A percentile compares a stretch with the other conserved stretches of the same genome.
phyloP scores from a whole-genome alignment of 257 asterid genomes.

The Fraxinus americana region DNA sequence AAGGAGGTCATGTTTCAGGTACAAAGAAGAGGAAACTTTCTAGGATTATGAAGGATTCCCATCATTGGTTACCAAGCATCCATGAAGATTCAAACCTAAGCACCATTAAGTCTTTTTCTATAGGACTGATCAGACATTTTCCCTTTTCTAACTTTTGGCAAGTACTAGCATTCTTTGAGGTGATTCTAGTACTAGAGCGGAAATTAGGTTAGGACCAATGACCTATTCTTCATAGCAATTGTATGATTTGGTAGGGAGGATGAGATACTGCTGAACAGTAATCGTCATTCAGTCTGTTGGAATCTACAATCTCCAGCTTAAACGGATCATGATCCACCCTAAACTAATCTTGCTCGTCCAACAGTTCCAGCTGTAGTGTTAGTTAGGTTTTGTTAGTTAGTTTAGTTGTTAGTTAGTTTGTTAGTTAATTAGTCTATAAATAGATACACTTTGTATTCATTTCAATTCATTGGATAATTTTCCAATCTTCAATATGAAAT shows the following conservation, averaged over 20 bases:
- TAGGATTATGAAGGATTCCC: constrained; percentile 48
- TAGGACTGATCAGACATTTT: neutral
- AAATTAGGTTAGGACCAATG: neutral
- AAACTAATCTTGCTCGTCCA: too few species aligned
- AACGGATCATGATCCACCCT: too few species aligned
- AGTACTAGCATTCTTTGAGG: constrained; percentile 3
- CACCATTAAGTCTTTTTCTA: constrained; percentile 44
- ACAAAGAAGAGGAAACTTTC: constrained; percentile 49
- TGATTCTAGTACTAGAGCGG: neutral
- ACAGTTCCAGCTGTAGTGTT: too few species aligned
- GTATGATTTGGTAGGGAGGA: neutral
- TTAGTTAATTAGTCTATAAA: too few species aligned
- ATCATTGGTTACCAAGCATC: constrained; percentile 74
- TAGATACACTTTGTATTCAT: too few species aligned
- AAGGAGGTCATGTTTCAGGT: constrained; percentile 49
- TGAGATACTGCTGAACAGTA: neutral
- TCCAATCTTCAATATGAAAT: too few species aligned
- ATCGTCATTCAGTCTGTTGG: too few species aligned
- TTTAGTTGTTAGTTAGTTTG: too few species aligned
- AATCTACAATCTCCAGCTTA: too few species aligned
- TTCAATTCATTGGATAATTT: too few species aligned
- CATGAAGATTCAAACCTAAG: constrained; percentile 79
- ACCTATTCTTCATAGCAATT: neutral
- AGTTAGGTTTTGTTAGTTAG: too few species aligned
- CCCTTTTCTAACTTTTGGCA: neutral